Conservation (phyloP, 352 stramenopile genomes). For the Phytophthora pluvialis region DNA sequence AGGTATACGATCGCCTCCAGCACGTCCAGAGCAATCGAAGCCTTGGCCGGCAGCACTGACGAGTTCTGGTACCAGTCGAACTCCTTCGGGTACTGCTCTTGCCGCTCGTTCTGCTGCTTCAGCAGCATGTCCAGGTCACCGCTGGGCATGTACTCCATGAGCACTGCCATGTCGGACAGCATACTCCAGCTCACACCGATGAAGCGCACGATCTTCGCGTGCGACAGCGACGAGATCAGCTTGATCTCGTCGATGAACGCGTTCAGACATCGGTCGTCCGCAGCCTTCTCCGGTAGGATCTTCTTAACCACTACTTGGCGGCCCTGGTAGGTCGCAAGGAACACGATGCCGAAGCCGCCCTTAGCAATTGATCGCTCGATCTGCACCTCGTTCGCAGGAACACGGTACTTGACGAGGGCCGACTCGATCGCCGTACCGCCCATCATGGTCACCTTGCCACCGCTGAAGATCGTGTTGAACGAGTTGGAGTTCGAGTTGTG, state of each 20-base stretch:
- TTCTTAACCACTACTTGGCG: constrained; percentile 83
- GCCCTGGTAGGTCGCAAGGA: constrained; percentile 65
- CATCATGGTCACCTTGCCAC: constrained; percentile 60
- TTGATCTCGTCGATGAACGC: constrained; percentile 88
- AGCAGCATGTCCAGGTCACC: constrained; percentile 79
- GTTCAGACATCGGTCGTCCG: constrained; percentile 68
- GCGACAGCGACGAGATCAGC: constrained; percentile 77
- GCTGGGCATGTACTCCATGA: constrained; percentile 84
- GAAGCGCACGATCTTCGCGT: constrained; percentile 84
- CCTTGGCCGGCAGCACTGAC: constrained; percentile 51
- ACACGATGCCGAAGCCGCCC: constrained; percentile 79
- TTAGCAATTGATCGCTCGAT: constrained; percentile 72
- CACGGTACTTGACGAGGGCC: constrained; percentile 77
- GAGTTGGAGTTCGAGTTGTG: constrained; percentile 34
- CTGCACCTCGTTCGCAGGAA: constrained; percentile 66
- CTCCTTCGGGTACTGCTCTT: constrained; percentile 51
- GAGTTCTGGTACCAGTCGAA: constrained; percentile 78
- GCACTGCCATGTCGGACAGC: constrained; percentile 81
- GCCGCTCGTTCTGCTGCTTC: constrained; percentile 54
- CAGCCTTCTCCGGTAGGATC: constrained; percentile 83
- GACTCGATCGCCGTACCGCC: constrained; percentile 61
- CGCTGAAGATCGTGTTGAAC: constrained; percentile 67
- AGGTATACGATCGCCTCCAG: constrained; percentile 84
- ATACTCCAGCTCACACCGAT: constrained; percentile 88
- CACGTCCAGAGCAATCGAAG: constrained; percentile 74